Evolutionary conservation across 345 rosid species (phyloP).

Genomic region (Fremontodendron californicum): DNA sequence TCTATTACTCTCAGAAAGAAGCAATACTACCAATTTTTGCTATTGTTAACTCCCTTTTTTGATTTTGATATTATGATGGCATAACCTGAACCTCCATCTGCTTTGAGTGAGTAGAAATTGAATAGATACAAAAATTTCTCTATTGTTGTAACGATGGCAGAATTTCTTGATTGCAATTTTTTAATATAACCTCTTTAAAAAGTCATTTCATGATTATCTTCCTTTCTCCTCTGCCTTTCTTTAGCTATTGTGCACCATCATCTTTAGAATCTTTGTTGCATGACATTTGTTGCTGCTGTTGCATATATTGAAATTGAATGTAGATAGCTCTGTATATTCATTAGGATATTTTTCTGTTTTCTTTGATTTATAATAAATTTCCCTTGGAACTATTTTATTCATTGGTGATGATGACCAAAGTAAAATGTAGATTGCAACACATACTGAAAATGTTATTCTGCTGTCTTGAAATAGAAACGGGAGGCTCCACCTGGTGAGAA

Average conservation of each 20-base stretch:
- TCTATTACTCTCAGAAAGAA: no score
- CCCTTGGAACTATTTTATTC: background rate
- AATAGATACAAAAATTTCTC: background rate
- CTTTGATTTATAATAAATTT: background rate
- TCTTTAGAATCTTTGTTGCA: background rate
- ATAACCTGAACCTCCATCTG: no score
- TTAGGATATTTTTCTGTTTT: background rate
- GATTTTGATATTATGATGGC: no score
- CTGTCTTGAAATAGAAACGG: slow-evolving; percentile 37
- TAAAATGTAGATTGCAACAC: background rate
- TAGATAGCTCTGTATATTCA: background rate
- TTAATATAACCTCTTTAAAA: background rate
- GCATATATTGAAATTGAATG: background rate
- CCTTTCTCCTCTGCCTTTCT: background rate
- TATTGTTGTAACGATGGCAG: background rate
- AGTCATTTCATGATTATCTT: background rate
- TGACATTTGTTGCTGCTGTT: background rate
- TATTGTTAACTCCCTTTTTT: no score
- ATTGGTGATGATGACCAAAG: background rate
- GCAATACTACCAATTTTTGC: no score
- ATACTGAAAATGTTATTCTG: background rate
- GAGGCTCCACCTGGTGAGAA: slow-evolving; percentile 67
- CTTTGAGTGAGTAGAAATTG: background rate
- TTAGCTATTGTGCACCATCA: background rate
- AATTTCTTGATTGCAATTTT: background rate